Conservation (phyloP, 2,329 filamentous ascomycete genomes). For the Dichotomopilus funicola region DNA sequence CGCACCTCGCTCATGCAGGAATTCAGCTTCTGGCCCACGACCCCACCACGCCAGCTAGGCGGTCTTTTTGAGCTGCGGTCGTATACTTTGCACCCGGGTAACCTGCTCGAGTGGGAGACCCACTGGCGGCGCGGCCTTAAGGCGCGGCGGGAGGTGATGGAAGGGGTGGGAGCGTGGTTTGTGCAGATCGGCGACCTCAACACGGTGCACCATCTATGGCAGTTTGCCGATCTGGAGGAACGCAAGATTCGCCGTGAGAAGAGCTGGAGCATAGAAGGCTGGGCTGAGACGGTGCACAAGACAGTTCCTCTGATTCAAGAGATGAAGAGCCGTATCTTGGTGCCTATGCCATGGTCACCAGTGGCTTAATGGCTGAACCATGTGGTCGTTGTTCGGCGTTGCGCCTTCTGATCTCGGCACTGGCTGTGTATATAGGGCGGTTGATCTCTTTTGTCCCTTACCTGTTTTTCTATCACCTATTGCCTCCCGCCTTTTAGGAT, state of each 20-base stretch:
- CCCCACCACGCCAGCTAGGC: conserved; percentile 78
- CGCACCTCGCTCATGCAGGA: conserved; percentile 95
- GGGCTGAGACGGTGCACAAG: conserved; percentile 97
- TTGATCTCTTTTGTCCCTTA: not conserved
- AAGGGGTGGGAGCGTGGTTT: conserved; percentile 97
- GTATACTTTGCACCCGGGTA: conserved; percentile 92
- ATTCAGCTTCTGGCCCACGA: conserved; percentile 99
- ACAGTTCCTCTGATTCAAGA: conserved; percentile 93
- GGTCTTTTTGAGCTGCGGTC: conserved; percentile 94
- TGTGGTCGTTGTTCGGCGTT: not conserved
- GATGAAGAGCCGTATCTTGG: conserved; percentile 90
- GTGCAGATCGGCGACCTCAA: conserved; percentile 97
- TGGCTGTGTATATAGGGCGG: conserved; percentile 6
- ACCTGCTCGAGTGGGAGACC: conserved; percentile 96
- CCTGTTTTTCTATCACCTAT: no score
- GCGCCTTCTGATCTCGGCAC: not conserved
- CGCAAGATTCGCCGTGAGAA: conserved; percentile 83
- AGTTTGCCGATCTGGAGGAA: conserved; percentile 95
- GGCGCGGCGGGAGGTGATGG: conserved; percentile 93
- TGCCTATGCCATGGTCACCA: conserved; percentile 95
- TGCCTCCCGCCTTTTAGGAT: no score
- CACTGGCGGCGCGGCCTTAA: conserved; percentile 92
- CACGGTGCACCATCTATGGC: conserved; percentile 96
- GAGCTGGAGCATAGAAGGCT: conserved; percentile 92
- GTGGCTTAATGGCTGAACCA: conserved; percentile 51